phyloP scores from a whole-genome alignment of 2,329 filamentous ascomycete species.

The Orbilia javanica region DNA sequence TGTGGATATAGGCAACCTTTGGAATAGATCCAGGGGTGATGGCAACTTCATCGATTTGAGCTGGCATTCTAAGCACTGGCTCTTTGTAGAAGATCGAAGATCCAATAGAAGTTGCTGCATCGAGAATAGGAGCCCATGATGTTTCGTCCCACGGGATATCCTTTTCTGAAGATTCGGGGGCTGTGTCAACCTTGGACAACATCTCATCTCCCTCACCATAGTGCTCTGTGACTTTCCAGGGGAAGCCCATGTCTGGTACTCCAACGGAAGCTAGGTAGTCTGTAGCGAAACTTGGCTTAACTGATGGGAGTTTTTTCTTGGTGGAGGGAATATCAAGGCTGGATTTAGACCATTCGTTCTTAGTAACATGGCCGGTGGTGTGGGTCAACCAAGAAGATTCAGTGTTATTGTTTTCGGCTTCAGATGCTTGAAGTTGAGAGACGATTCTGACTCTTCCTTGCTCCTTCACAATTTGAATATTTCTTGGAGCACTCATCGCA shows the following conservation, averaged over 20 bases:
- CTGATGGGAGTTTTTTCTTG: conserved; percentile 56
- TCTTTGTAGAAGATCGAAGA: conserved; percentile 66
- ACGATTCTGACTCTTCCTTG: conserved; percentile 63
- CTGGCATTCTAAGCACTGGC: conserved; percentile 65
- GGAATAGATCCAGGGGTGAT: conserved; percentile 62
- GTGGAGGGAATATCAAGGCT: conserved; percentile 63
- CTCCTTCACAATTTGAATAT: conserved; percentile 65
- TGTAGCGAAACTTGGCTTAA: conserved; percentile 64
- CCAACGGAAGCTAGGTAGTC: conserved; percentile 66
- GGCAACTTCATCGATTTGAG: conserved; percentile 63
- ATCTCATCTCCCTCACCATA: conserved; percentile 65
- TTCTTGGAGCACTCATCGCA: conserved; percentile 63
- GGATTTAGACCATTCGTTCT: conserved; percentile 60
- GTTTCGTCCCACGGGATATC: conserved; percentile 62
- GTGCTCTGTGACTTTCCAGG: conserved; percentile 66
- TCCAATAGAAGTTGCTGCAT: conserved; percentile 67
- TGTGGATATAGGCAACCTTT: conserved; percentile 64
- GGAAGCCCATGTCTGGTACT: conserved; percentile 66
- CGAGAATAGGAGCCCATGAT: conserved; percentile 66
- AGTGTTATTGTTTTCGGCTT: background rate
- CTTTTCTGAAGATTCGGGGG: conserved; percentile 61
- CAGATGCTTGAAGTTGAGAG: conserved; percentile 63
- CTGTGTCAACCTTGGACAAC: conserved; percentile 64
- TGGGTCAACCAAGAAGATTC: conserved; percentile 64
- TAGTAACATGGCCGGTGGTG: conserved; percentile 59